Conservation (phyloP, 2,329 filamentous ascomycete species). For the Alternaria postmessia region DNA sequence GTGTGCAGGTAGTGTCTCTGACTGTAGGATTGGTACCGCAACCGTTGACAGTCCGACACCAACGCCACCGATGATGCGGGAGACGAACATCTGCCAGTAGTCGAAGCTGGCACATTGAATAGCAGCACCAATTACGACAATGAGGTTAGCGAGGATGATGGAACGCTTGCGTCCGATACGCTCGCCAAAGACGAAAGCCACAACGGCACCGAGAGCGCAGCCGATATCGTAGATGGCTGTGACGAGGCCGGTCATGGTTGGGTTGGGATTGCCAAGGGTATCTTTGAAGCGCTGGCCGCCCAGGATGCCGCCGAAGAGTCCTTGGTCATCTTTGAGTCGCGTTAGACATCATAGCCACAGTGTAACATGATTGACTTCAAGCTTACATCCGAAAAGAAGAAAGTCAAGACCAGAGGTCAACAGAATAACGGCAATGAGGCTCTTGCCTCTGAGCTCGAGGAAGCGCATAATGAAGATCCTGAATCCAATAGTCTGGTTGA, state of each 20-base stretch:
- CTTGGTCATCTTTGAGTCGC: constrained; percentile 30
- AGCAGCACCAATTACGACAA: constrained; percentile 44
- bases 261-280: constrained; percentile 18
- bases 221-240: constrained; percentile 52
- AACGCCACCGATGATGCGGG: constrained; percentile 53
- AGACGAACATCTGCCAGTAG: constrained; percentile 44
- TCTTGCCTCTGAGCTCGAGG: constrained; percentile 23
- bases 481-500: not conserved
- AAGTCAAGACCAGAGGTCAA: constrained; percentile 26
- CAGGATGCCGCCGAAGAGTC: constrained; percentile 37
- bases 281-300: constrained; percentile 34
- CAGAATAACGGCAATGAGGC: constrained; percentile 22
- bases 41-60: constrained; percentile 58
- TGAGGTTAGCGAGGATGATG: constrained; percentile 63
- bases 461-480: constrained; percentile 13
- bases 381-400: constrained; percentile 26
- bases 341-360: not conserved
- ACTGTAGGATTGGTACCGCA: constrained; percentile 56
- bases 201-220: constrained; percentile 52
- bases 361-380: not conserved
- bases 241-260: constrained; percentile 46
- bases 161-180: constrained; percentile 62
- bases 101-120: constrained; percentile 43
- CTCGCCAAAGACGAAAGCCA: constrained; percentile 60
- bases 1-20: constrained; percentile 45